These are phyloP conservation scores for Leccinellum luteum DNA, from an alignment of 768 basidiomycete species.

Conservation along the genomic window DNA sequence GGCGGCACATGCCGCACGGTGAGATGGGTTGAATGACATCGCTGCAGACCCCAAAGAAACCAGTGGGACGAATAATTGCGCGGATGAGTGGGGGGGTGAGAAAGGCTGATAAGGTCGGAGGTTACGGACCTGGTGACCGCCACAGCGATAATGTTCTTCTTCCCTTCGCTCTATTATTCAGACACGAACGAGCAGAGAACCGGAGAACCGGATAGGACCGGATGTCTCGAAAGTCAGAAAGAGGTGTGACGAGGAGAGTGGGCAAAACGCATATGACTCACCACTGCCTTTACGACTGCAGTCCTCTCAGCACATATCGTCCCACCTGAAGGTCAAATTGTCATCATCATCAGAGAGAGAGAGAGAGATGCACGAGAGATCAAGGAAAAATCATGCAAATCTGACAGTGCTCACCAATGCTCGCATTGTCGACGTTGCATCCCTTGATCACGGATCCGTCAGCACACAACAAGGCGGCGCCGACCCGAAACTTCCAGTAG, in stretches of 20 bases:
- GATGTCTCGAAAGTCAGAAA: neutral
- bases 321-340: constrained; percentile 51
- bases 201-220: too few species aligned
- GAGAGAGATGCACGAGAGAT: neutral
- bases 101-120: too few species aligned
- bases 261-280: constrained; percentile 39
- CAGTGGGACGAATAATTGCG: neutral
- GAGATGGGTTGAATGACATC: constrained; percentile 66
- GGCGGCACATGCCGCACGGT: constrained; percentile 94
- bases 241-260: neutral
- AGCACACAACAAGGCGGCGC: constrained; percentile 74
- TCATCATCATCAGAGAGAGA: neutral
- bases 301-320: constrained; percentile 95
- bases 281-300: constrained; percentile 91
- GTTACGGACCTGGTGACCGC: constrained; percentile 82
- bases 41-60: constrained; percentile 45
- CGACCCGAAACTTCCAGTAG: constrained; percentile 94
- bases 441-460: constrained; percentile 78
- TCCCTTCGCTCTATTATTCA: constrained; percentile 70
- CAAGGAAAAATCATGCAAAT: neutral
- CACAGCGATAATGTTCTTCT: constrained; percentile 63
- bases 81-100: neutral
- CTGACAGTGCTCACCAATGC: constrained; percentile 73
- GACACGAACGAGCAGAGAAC: neutral
- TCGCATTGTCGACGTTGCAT: constrained; percentile 92